Base-by-base conservation (phyloP, 2,329 filamentous ascomycete genomes). In the Tothia fuscella region DNA sequence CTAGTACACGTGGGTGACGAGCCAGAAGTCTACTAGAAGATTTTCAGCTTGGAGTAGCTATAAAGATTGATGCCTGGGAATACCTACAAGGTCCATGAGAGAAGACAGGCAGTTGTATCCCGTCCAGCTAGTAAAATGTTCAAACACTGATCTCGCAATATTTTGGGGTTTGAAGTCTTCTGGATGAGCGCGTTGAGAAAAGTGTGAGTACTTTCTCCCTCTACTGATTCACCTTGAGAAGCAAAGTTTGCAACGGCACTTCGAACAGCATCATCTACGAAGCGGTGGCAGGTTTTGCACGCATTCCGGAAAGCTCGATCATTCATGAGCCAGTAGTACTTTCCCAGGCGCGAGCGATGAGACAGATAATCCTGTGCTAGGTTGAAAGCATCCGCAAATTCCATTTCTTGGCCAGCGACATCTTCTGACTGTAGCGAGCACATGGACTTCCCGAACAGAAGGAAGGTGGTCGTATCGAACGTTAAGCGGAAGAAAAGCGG, bases 371-470 rank as follows among this genome's bases (percentile, higher is more conserved):
- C 21, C 17, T 40, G 38, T 4, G 16, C 25, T 6, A 28, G 2
- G 21, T 40, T 40, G 38, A 40, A 40, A 14, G 12, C 26, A 3
- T 40, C 5, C 5, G 38, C 38, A 21, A 40, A 40, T 21, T 32
- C 9, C 12, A 6, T 13, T 29, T 21, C 3, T 9, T n/a, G 14
- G 9, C 38, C 22, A 6, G 16, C 2, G 16, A 4, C 7, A 5
- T 14, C 7, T 4, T 32, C 16, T 5, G 7, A 10, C 12, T 35
- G 9, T 4, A 10, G 28, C 17, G 38, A 9, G 16, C 17, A 14
- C 22, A 29, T 13, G n/a, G 7, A 5, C 34, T 37, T 37, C 6
- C 38, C 38, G 14, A 40, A 29, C 5, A 40, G 26, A 4, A 40
- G 7, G 14, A 16, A 14, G 9, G 16, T 40, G 2, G 38, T 29